Evolutionary conservation across 73 alveolate genomes (phyloP).

Genomic region (Paramecium octaurelia): DNA sequence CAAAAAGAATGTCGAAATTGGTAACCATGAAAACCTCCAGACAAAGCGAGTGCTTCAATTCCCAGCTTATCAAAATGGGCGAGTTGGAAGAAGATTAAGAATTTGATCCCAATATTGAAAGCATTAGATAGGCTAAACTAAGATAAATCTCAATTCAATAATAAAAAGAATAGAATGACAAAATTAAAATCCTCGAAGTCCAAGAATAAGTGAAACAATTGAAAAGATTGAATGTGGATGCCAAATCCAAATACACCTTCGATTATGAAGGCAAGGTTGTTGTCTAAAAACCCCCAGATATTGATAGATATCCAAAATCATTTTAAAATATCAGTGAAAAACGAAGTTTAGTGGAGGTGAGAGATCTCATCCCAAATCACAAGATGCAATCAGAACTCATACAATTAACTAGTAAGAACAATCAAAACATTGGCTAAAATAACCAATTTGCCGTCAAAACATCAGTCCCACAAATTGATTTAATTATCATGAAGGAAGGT

Average conservation of each 20-base stretch:
- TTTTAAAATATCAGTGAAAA: neutral
- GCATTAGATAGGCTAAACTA: constrained; percentile 30
- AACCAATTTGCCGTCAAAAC: neutral
- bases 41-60: neutral
- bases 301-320: constrained; percentile 44
- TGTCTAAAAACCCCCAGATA: constrained; percentile 34
- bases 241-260: constrained; percentile 15
- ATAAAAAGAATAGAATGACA: constrained; percentile 19
- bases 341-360: neutral
- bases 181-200: constrained; percentile 15
- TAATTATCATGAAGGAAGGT: constrained; percentile 19
- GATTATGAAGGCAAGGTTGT: constrained; percentile 35
- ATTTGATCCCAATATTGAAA: constrained; percentile 15
- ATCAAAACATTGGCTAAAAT: neutral
- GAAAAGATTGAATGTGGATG: constrained; percentile 37
- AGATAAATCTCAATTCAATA: neutral
- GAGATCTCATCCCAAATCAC: neutral
- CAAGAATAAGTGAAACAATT: constrained; percentile 20
- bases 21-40: neutral
- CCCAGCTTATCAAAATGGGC: neutral
- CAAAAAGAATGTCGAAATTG: neutral
- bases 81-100: neutral
- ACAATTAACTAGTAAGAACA: neutral
- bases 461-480: neutral
- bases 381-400: neutral